Evolutionary conservation across 176 grass and related monocot species (phyloP), one percentile per base, ranked within the genome.

Genomic region (Olyra latifolia): DNA sequence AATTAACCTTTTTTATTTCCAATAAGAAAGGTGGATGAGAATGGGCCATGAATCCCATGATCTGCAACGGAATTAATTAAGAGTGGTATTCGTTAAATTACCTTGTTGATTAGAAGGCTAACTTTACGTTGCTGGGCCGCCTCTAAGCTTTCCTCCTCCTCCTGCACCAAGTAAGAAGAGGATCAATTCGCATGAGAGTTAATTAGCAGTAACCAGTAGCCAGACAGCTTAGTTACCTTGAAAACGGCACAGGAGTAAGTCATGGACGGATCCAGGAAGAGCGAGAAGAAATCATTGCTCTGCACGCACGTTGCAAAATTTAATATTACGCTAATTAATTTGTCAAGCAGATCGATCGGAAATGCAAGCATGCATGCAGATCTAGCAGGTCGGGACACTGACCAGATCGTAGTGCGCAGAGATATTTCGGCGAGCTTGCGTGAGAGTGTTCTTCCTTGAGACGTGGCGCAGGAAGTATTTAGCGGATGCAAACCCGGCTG

Each of bases 261-360:
- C 94, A 97, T 97, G 1, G 94, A 82, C 69, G 88, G 82, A 84
- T 97, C 94, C 84, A 97, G 82, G 58, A 97, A 97, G 69, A 88
- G 74, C 1, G 87, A 89, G 85, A 97, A 97, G 60, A 94, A 92
- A 39, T 90, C 87, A 71, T 97, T 97, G 10, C 91, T 92, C 91
- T 94, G 32, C 32, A 35, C 32, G 32, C 4, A 35, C n/a, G n/a
- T n/a, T n/a, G n/a, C n/a, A n/a, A n/a, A n/a, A n/a, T n/a, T n/a
- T n/a, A n/a, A n/a, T 35, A 35, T 35, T 35, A 35, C 4, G 32
- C 3, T 35, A 35, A 35, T 35, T 35, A 35, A 35, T 35, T 4
- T 35, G 4, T 35, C 32, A 35, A 35, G 32, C 32, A 35, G 32
- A 35, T 35, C 32, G n/a, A n/a, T n/a, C n/a, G n/a, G n/a, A n/a